A percentile compares a stretch with the other conserved stretches of the same genome.
Evolutionary conservation across 164 flowering plant species (phyloP).

Genomic region (Umbellularia californica): DNA sequence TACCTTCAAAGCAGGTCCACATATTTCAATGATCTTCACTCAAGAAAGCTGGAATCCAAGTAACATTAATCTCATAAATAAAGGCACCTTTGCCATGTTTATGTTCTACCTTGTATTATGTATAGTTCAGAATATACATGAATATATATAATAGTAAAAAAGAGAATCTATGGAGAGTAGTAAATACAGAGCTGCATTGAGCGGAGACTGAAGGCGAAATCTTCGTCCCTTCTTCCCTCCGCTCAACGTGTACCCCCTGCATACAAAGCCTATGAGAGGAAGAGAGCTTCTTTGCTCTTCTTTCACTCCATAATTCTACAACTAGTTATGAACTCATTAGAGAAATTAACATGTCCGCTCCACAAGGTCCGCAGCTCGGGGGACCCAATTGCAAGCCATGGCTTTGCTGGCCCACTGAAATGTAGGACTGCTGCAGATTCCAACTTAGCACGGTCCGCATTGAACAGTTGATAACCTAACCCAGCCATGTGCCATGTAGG

Average conservation of each 20-base stretch:
- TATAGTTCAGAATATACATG: not conserved
- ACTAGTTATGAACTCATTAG: constrained; percentile 43
- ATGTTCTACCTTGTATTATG: not conserved
- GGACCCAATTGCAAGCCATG: constrained; percentile 60
- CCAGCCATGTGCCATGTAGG: constrained; percentile 58
- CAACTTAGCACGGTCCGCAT: constrained; percentile 16
- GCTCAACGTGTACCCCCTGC: constrained; percentile 15
- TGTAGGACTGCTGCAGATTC: constrained; percentile 55
- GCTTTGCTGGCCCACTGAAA: constrained; percentile 75
- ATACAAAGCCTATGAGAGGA: constrained; percentile 10
- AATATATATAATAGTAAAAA: not conserved
- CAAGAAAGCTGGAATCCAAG: not conserved
- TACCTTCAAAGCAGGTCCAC: no score
- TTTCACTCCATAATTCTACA: constrained; percentile 39
- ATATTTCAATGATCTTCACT: not conserved
- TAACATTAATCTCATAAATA: not conserved
- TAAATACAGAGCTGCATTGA: constrained; percentile 12
- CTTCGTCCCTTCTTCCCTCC: constrained; percentile 69
- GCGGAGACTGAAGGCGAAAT: constrained; percentile 54
- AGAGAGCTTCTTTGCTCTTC: constrained; percentile 4
- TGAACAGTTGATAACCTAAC: constrained; percentile 37
- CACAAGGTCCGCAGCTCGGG: constrained; percentile 48
- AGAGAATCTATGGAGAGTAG: not conserved
- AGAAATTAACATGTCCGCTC: constrained; percentile 43
- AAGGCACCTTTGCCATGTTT: not conserved